Conservation (phyloP, 2,329 filamentous ascomycete genomes). For the Chrysoporthe austroafricana region DNA sequence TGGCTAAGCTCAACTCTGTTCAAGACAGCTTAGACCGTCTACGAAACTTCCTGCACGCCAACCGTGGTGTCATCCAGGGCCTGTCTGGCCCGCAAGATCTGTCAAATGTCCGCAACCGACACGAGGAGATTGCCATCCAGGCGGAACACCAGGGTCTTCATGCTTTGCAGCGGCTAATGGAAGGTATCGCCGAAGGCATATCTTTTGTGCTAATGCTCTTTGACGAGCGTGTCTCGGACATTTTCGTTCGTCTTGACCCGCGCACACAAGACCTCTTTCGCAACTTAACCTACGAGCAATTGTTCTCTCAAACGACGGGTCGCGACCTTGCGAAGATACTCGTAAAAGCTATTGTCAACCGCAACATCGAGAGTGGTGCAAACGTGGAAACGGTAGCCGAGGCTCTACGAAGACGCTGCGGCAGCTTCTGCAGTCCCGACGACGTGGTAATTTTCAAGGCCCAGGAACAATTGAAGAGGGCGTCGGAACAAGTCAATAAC, state of each 20-base stretch:
- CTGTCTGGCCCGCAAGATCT: slow-evolving; percentile 88
- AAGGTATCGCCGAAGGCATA: slow-evolving; percentile 92
- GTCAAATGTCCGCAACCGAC: slow-evolving; percentile 75
- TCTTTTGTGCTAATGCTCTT: slow-evolving; percentile 95
- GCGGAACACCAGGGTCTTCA: slow-evolving; percentile 93
- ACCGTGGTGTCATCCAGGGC: slow-evolving; percentile 90
- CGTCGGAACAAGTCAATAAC: slow-evolving; percentile 76
- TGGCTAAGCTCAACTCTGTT: slow-evolving; percentile 71
- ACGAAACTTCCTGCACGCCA: slow-evolving; percentile 81
- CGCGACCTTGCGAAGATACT: slow-evolving; percentile 91
- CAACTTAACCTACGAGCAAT: slow-evolving; percentile 81
- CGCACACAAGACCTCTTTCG: slow-evolving; percentile 69
- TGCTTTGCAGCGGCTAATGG: slow-evolving; percentile 81
- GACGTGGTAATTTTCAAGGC: slow-evolving; percentile 99
- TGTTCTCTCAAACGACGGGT: slow-evolving; percentile 80
- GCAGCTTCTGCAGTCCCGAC: slow-evolving; percentile 95
- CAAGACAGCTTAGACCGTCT: slow-evolving; percentile 82
- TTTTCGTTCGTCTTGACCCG: slow-evolving; percentile 76
- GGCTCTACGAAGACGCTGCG: slow-evolving; percentile 86
- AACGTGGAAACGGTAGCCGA: slow-evolving; percentile 98
- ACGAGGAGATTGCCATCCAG: slow-evolving; percentile 90
- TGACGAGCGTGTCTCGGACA: slow-evolving; percentile 89
- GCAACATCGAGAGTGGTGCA: slow-evolving; percentile 94
- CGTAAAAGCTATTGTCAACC: slow-evolving; percentile 96
- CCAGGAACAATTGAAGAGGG: slow-evolving; percentile 90